Evolutionary conservation across 2,329 filamentous ascomycete species (phyloP), one percentile per base, ranked within the genome.

Genomic region (Cadophora sp.): DNA sequence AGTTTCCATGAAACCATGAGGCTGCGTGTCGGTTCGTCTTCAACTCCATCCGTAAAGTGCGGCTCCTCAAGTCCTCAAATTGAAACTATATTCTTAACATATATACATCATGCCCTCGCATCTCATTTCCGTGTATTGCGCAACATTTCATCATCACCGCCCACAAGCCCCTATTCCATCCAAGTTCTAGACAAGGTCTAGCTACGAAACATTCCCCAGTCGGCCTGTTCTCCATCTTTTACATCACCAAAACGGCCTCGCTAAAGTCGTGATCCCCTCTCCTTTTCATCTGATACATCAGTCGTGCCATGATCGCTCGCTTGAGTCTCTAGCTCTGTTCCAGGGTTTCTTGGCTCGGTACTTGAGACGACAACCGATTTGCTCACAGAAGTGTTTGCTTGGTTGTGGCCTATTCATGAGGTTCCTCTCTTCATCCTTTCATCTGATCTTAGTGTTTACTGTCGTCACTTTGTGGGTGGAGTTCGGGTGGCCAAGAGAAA

Each of bases 251-350:
- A 62, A 61, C 27, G n/a, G 6, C 34, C 37, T 67, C 68, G 48
- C 37, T 59, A 48, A 59, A 67, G 63, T 68, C 46, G 16, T 8
- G 43, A 43, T 14, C 19, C 27, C 29, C 37, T 50, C 26, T 43
- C 5, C 43, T 68, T 56, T 59, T 58, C 65, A 66, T 66, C 62
- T 67, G 62, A 70, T 68, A 68, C 65, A 55, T 55, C 31, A 37
- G 31, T 58, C 58, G 66, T 65, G 58, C 63, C 62, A 65, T 67
- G 64, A 67, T 67, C 68, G 51, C 65, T 65, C 64, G 69, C 69
- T 62, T 70, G n/a, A 12, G 31, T 29, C 34, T 58, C 65, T 55
- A 69, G 68, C 68, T 27, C 31, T 34, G 64, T 67, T 65, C 64
- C 64, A 62, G 50, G 56, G 31, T 3, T 48, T 37, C 64, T 64